Conservation (phyloP, 176 grass and related monocot species). For the Puccinellia tenuiflora region DNA sequence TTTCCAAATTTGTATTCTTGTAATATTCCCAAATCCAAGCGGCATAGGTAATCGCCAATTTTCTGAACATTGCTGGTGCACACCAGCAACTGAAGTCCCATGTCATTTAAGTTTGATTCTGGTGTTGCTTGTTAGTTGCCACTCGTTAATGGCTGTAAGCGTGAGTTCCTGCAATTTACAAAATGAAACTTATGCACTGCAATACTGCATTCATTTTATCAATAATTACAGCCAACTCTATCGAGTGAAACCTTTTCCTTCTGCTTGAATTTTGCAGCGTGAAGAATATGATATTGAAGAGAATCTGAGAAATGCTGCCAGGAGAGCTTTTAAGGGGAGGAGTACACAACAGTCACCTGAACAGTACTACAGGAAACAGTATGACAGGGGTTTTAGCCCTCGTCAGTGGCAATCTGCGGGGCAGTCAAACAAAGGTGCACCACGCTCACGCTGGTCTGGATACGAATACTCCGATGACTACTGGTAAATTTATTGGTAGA, state of each 20-base stretch:
- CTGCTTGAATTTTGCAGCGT: constrained; percentile 55
- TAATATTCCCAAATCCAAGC: neutral
- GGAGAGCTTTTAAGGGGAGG: constrained; percentile 33
- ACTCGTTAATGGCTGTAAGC: neutral
- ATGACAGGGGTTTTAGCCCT: constrained; percentile 40
- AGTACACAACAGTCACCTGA: constrained; percentile 38
- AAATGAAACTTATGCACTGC: constrained; percentile 13
- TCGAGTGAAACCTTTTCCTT: neutral
- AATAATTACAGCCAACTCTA: neutral
- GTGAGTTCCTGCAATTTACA: neutral
- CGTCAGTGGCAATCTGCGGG: constrained; percentile 37
- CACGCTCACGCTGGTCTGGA: constrained; percentile 29
- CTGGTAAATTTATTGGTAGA: constrained; percentile 36
- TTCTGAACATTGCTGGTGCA: constrained; percentile 1
- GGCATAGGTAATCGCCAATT: neutral
- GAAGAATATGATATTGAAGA: constrained; percentile 80
- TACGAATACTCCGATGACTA: constrained; percentile 38
- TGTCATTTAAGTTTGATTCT: neutral
- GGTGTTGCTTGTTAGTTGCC: neutral
- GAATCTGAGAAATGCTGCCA: constrained; percentile 48
- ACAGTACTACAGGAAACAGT: constrained; percentile 32
- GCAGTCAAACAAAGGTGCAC: constrained; percentile 33
- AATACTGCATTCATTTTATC: constrained; percentile 11
- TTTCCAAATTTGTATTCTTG: neutral
- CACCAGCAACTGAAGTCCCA: neutral